A percentile compares a stretch with the other conserved stretches of the same genome.
Evolutionary conservation across 805 yeast genomes (phyloP).

Genomic region (Pichia rugopelliculosa): DNA sequence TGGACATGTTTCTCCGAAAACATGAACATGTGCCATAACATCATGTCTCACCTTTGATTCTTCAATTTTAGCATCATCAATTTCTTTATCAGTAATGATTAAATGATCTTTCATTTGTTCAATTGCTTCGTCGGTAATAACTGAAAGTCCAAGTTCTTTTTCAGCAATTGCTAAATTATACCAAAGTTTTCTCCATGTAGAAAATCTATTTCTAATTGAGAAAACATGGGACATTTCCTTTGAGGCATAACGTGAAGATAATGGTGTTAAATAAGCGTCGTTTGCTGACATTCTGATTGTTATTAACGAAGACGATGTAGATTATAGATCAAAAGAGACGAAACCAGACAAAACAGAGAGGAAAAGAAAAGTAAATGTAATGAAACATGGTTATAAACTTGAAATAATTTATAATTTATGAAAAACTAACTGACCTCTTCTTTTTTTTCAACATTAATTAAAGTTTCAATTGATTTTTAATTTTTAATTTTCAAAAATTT

Average conservation of each 20-base stretch:
- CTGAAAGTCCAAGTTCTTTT: slow-evolving; percentile 76
- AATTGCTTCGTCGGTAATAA: slow-evolving; percentile 87
- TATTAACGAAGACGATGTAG: too few relatives aligned
- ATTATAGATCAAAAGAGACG: not conserved
- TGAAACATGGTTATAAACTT: too few relatives aligned
- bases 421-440: too few relatives aligned
- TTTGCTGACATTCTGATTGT: slow-evolving; percentile 19
- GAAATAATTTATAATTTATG: too few relatives aligned
- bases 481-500: too few relatives aligned
- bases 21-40: slow-evolving; percentile 98
- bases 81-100: slow-evolving; percentile 86
- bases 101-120: slow-evolving; percentile 75
- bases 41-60: slow-evolving; percentile 98
- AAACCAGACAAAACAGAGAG: not conserved
- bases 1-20: slow-evolving; percentile 87
- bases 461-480: too few relatives aligned
- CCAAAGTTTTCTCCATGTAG: slow-evolving; percentile 99
- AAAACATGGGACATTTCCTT: slow-evolving; percentile 93
- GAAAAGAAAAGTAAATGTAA: not conserved
- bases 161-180: slow-evolving; percentile 92
- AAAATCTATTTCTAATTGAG: slow-evolving; percentile 87
- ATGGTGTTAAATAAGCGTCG: slow-evolving; percentile 85
- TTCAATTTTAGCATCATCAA: slow-evolving; percentile 79
- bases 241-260: slow-evolving; percentile 95
- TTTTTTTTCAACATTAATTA: too few relatives aligned